Evolutionary conservation across 2,329 filamentous ascomycete species (phyloP), one percentile per base, ranked within the genome.

Genomic region (Calonectria multiphialidica): DNA sequence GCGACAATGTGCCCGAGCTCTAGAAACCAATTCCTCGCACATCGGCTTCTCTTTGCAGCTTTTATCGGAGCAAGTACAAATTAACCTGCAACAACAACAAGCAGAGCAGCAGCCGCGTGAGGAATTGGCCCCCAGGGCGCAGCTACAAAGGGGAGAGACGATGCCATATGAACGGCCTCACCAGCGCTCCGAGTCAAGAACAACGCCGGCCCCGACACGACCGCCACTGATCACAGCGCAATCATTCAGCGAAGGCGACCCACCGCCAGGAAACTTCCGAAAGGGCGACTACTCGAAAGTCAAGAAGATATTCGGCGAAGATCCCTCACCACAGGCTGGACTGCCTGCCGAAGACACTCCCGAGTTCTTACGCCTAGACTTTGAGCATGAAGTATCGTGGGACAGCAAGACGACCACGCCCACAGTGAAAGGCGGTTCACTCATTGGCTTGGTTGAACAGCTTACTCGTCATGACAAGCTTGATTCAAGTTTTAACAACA

Each of bases 401-500:
- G 97, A 98, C 81, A 89, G 89, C 70, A 98, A 98, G 84, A 86
- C 88, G n/a, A 89, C 92, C 35, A 91, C 92, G 2, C 92, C 94
- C 28, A 90, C 93, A 35, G 90, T 99, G 70, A 97, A 96, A 82
- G 97, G 96, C 76, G 97, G 97, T 57, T 98, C 96, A 1, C 86
- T 99, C 23, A 89, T 95, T 35, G 97, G 94, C 5, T 87, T 99
- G 70, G 97, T 98, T 7, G 97, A 98, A 83, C 96, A 98, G 81
- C 89, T 99, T 53, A 99, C 97, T 18, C 92, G 97, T 61, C 97
- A 99, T 81, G 97, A 99, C 85, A 97, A 97, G 80, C 90, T 98
- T 16, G 97, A 98, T 81, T 95, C 96, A 3, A 96, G 90, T 74
- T 98, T 98, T 86, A 98, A 98, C 86, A 97, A 96, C 80, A 99